These are phyloP conservation scores for Fraxinus cuspidata DNA, from an alignment of 257 asterid genomes.

Conservation along the genomic window DNA sequence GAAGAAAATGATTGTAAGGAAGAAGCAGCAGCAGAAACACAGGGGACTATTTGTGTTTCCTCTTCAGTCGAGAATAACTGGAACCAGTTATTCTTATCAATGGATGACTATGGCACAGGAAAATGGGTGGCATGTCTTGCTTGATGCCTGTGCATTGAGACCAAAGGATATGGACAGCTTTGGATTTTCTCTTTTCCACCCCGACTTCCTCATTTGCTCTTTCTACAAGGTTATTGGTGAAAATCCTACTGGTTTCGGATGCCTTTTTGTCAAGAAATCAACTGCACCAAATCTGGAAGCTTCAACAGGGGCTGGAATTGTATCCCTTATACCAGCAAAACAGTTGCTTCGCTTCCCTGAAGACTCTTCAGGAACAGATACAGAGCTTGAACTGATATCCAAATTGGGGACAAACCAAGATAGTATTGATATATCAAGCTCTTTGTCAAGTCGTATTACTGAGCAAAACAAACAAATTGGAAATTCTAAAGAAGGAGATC, in stretches of 20 bases:
- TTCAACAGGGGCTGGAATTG: slow-evolving; percentile 61
- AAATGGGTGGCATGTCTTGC: slow-evolving; percentile 91
- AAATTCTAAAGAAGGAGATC: slow-evolving; percentile 15
- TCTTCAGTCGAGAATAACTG: slow-evolving; percentile 81
- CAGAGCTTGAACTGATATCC: slow-evolving; percentile 46
- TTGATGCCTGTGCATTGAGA: slow-evolving; percentile 83
- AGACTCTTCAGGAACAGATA: slow-evolving; percentile 61
- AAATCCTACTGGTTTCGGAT: slow-evolving; percentile 91
- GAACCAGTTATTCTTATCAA: slow-evolving; percentile 77
- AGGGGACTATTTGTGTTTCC: slow-evolving; percentile 85
- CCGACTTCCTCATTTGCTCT: slow-evolving; percentile 82
- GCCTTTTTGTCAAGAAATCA: slow-evolving; percentile 76
- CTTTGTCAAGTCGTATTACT: slow-evolving; percentile 7
- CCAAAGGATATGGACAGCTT: slow-evolving; percentile 91
- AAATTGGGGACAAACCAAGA: slow-evolving; percentile 24
- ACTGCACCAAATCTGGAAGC: slow-evolving; percentile 51
- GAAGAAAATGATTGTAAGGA: slow-evolving; percentile 50
- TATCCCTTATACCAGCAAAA: slow-evolving; percentile 51
- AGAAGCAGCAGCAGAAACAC: slow-evolving; percentile 45
- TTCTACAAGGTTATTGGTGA: slow-evolving; percentile 88
- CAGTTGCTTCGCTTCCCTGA: slow-evolving; percentile 35
- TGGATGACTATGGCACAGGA: slow-evolving; percentile 90
- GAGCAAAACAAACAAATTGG: background rate
- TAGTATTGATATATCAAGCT: slow-evolving; percentile 12
- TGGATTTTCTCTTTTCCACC: slow-evolving; percentile 75